Conservation (phyloP, 495 filamentous ascomycete species). For the Daldinia childiae region DNA sequence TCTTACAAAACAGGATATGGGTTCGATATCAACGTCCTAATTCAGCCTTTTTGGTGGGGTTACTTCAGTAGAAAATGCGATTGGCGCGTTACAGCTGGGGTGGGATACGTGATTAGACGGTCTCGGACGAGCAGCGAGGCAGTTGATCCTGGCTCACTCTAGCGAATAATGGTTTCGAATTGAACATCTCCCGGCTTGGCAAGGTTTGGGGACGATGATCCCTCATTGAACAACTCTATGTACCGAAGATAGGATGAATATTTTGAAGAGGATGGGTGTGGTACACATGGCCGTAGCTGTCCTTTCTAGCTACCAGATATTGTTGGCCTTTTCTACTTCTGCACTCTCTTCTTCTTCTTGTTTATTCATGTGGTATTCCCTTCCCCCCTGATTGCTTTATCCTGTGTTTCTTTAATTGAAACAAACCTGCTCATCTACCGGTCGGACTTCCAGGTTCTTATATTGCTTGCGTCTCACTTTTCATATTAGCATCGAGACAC, state of each 20-base stretch:
- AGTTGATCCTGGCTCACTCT: constrained; percentile 21
- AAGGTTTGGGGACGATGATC: constrained; percentile 29
- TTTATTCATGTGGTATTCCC: constrained; percentile 28
- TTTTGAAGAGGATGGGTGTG: constrained; percentile 14
- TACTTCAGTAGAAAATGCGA: constrained; percentile 12
- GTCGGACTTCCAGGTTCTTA: constrained; percentile 19
- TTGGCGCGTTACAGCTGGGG: constrained; percentile 12
- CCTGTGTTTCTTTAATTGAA: constrained; percentile 36
- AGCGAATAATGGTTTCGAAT: constrained; percentile 36
- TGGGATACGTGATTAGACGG: constrained; percentile 5
- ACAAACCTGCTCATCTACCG: constrained; percentile 26
- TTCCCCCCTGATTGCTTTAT: constrained; percentile 26
- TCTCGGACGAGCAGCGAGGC: constrained; percentile 25
- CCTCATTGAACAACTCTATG: constrained; percentile 13
- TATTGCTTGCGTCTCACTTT: constrained; percentile 37
- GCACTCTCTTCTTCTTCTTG: constrained; percentile 15
- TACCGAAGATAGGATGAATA: constrained; percentile 5
- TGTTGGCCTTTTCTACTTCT: constrained; percentile 20
- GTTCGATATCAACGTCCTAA: background rate
- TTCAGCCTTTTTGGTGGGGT: background rate
- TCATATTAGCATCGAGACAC: constrained; percentile 28
- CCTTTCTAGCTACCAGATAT: constrained; percentile 4
- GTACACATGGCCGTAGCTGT: constrained; percentile 21
- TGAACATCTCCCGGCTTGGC: constrained; percentile 47
- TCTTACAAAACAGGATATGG: background rate